Evolutionary conservation across 2,329 filamentous ascomycete genomes (phyloP).

Genomic region (Ploettnerulaceae sp.): DNA sequence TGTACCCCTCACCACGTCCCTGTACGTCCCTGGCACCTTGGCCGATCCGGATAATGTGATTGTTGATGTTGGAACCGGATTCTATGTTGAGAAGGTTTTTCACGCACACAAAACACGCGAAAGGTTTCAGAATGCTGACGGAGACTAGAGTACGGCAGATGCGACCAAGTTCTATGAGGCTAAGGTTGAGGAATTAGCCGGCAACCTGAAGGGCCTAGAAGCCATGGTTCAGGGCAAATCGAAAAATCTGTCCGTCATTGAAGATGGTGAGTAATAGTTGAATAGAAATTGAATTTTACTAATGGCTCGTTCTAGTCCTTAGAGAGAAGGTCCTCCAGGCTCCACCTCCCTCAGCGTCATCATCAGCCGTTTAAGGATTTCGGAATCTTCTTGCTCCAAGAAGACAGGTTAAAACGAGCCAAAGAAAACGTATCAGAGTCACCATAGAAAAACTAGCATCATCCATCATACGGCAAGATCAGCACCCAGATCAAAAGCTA

Average conservation of each 20-base stretch:
- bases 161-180: conserved; percentile 62
- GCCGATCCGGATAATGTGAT: conserved; percentile 71
- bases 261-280: conserved; percentile 61
- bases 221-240: conserved; percentile 71
- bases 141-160: conserved; percentile 46
- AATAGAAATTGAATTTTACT: conserved; percentile 10
- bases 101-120: background rate
- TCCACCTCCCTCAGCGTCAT: conserved; percentile 35
- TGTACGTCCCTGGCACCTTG: conserved; percentile 85
- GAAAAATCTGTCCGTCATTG: conserved; percentile 76
- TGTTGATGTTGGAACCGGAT: conserved; percentile 90
- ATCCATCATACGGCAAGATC: too few relatives aligned
- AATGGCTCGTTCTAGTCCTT: conserved; percentile 39
- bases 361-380: conserved; percentile 21
- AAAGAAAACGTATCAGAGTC: too few relatives aligned
- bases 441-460: too few relatives aligned
- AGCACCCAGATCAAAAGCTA: too few relatives aligned
- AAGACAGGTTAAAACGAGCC: too few relatives aligned
- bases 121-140: conserved; percentile 8
- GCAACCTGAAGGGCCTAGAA: conserved; percentile 63
- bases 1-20: conserved; percentile 89
- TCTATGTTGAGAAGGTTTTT: conserved; percentile 83
- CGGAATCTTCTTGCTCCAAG: background rate
- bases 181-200: conserved; percentile 61
- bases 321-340: conserved; percentile 47